A percentile compares a stretch with the other conserved stretches of the same genome.
Conservation (phyloP, 768 basidiomycete genomes). For the Tulasnella sp. region DNA sequence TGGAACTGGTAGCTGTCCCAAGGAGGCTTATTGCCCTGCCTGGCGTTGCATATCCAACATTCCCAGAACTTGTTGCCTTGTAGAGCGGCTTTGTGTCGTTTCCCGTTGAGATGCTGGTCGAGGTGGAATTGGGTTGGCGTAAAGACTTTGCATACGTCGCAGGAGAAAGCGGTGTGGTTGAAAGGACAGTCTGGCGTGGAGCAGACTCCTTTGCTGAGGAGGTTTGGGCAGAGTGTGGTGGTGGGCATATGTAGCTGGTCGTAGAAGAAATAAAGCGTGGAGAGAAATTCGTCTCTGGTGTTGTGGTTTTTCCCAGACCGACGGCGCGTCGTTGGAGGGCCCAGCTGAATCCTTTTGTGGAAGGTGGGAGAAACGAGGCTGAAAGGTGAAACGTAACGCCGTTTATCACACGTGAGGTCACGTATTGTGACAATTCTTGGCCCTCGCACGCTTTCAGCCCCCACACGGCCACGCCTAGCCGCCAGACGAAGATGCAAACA, state of each 20-base stretch:
- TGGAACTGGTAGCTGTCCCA: neutral
- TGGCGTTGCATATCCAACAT: conserved; percentile 15
- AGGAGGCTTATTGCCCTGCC: neutral
- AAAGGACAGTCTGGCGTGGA: conserved; percentile 9
- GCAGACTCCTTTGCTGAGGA: conserved; percentile 9
- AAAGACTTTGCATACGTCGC: conserved; percentile 12
- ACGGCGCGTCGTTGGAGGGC: neutral
- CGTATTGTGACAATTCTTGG: neutral
- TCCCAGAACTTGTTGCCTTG: neutral
- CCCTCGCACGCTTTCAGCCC: no score
- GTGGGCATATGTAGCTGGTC: neutral
- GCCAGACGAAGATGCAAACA: no score
- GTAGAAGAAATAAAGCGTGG: neutral
- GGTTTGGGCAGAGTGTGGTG: conserved; percentile 11
- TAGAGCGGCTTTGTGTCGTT: neutral
- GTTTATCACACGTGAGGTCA: neutral
- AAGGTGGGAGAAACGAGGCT: neutral
- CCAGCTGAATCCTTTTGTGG: neutral
- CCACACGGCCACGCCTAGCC: no score
- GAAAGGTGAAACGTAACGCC: neutral
- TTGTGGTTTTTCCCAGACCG: neutral
- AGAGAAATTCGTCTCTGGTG: neutral
- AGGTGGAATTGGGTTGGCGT: neutral
- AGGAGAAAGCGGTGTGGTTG: conserved; percentile 5
- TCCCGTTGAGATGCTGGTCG: conserved; percentile 10